phyloP scores from a whole-genome alignment of 176 grass and related monocot genomes.

The Oryza rufipogon region DNA sequence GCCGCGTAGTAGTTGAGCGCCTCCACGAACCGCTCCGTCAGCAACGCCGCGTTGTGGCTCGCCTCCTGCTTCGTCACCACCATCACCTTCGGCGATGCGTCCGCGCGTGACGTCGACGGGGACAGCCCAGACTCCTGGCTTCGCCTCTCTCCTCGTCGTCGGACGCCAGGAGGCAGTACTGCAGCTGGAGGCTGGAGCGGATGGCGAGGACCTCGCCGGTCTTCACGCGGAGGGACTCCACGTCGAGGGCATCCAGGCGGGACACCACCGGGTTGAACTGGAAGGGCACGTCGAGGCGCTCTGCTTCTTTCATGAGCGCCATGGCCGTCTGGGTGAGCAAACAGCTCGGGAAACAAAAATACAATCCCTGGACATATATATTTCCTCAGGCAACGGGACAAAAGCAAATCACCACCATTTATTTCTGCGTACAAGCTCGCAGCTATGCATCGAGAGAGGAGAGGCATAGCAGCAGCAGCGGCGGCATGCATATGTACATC shows the following conservation, averaged over 20 bases:
- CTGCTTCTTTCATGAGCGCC: conserved; percentile 76
- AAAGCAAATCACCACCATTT: conserved; percentile 34
- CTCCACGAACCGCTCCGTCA: conserved; percentile 84
- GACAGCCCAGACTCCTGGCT: conserved; percentile 46
- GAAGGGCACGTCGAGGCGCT: conserved; percentile 88
- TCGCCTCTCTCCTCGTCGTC: conserved; percentile 26
- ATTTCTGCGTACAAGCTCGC: conserved; percentile 31
- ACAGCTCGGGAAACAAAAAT: conserved; percentile 30
- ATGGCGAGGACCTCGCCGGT: conserved; percentile 88
- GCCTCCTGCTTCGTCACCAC: conserved; percentile 90
- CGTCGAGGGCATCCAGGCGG: conserved; percentile 60
- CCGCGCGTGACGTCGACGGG: conserved; percentile 45
- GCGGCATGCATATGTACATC: no score
- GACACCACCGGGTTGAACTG: conserved; percentile 77
- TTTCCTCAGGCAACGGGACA: conserved; percentile 27
- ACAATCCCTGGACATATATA: conserved; percentile 17
- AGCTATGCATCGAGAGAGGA: not conserved
- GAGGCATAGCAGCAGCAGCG: no score
- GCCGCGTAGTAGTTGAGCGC: conserved; percentile 92
- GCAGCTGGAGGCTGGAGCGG: conserved; percentile 72
- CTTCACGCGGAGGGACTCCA: conserved; percentile 77
- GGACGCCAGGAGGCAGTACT: conserved; percentile 56
- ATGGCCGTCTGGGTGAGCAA: conserved; percentile 56
- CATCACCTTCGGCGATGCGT: conserved; percentile 71
- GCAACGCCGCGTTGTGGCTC: conserved; percentile 67